Percentiles rank a stretch among this genome's conserved stretches.
These are phyloP conservation scores for Russula abietina DNA, from an alignment of 768 basidiomycete genomes.

Conservation along the genomic window DNA sequence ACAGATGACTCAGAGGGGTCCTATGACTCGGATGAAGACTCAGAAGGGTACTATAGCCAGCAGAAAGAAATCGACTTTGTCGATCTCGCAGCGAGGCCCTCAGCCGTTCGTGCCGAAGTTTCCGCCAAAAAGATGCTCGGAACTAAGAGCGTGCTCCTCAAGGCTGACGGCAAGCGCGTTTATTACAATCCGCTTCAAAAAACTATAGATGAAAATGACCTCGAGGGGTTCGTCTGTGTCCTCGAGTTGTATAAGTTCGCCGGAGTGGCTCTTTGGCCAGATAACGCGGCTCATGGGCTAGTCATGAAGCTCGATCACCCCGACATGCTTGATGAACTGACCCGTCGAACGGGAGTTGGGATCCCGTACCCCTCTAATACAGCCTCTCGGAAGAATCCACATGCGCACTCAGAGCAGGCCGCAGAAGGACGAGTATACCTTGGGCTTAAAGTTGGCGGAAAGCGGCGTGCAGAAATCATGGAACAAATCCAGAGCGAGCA, in stretches of 20 bases:
- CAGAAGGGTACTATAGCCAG: constrained; percentile 33
- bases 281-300: not conserved
- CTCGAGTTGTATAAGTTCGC: constrained; percentile 40
- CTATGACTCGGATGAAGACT: constrained; percentile 28
- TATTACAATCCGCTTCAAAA: constrained; percentile 31
- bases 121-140: constrained; percentile 38
- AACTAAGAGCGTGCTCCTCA: not conserved
- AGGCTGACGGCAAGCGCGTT: not conserved
- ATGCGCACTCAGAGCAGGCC: constrained; percentile 34
- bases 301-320: constrained; percentile 39
- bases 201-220: constrained; percentile 41
- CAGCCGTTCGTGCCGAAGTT: constrained; percentile 37
- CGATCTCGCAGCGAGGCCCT: constrained; percentile 48
- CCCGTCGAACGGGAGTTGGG: constrained; percentile 44
- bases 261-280: constrained; percentile 30
- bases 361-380: constrained; percentile 25
- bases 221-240: constrained; percentile 46
- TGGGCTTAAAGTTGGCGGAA: constrained; percentile 58
- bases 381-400: constrained; percentile 32
- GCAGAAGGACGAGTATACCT: constrained; percentile 41
- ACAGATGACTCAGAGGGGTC: constrained; percentile 27
- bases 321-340: constrained; percentile 52
- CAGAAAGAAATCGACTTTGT: constrained; percentile 43
- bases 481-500: constrained; percentile 27
- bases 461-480: constrained; percentile 48